Base-by-base conservation (phyloP, 257 asterid species). In the Solanum arcanum region DNA sequence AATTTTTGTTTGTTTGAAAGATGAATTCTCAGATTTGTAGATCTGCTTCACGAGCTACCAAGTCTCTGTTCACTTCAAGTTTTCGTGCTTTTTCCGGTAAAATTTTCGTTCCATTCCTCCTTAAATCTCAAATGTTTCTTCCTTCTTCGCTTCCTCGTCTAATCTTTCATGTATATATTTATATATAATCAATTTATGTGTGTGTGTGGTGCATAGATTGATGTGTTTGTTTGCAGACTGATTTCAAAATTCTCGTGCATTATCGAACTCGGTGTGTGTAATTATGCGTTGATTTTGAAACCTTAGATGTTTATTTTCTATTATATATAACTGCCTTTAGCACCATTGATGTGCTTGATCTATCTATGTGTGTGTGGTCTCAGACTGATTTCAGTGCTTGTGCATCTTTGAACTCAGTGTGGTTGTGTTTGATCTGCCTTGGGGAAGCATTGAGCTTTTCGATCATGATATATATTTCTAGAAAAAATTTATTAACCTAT, bases 11-110 rank as follows among this genome's bases (percentile, higher is more conserved):
- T 27, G 44, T 35, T 47, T 27, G 15, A 29, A 89, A 90, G 86
- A 97, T 96, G 99, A 95, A 94, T 94, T 92, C 98, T 87, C 99
- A 93, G 89, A 91, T 95, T 86, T 85, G 87, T 93, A 95, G 98
- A 97, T 96, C 98, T 69, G 92, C 87, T 41, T 88, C 94, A 23
- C 86, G 89, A 74, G 89, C 88, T 44, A 96, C 98, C 15, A 93
- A 95, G 90, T 90, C 93, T 52, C 69, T 97, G 82, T 87, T 95
- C 59, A 87, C 92, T 47, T 92, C 98, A 60, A 89, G 92, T 39
- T 90, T 95, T 86, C 98, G 97, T 59, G 87, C 95, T n/a, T 90
- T 92, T 91, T 92, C 97, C 33, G 98, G 99, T 96, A 93, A 78
- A 29, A 11, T 14, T 37, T n/a, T 31, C 3, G 2, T 3, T 25